Evolutionary conservation across 768 basidiomycete species (phyloP), one percentile per base, ranked within the genome.

Genomic region (Sistotremastrum suecicum): DNA sequence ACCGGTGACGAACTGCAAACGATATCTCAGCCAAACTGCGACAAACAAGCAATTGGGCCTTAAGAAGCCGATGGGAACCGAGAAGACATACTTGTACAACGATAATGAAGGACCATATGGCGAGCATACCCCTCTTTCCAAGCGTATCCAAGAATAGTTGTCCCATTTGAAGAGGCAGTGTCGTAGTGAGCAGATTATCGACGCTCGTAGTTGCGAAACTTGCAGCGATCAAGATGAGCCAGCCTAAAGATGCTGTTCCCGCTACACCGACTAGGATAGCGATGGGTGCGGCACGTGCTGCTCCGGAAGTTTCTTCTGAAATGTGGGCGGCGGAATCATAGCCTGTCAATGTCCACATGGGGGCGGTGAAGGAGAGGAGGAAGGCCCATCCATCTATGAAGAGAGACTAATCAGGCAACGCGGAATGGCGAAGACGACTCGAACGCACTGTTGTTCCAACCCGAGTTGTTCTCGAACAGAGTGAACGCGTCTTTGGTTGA

Each of bases 291-390:
- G 76, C 74, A 44, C 66, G 64, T 7, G 72, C 71, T 8, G 80
- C 82, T 40, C 75, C 74, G 3, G 80, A 63, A 1, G 75, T 74
- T 59, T 84, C 82, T 61, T 84, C 81, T 12, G 80, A 73, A 40
- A 84, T 76, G 51, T 83, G 81, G 30, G 78, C 80, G 5, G 82
- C 82, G 34, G 81, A 83, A 54, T 83, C 81, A 50, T 84, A 84
- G 49, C 81, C 82, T 2, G 82, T 83, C 46, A 84, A 60, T 3
- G 80, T 82, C 81, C 81, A 83, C 82, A 83, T 83, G 0, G 80
- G 78, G 1, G 82, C 66, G 0, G 80, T 81, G 55, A 84, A 83
- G 0, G 82, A 69, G 39, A 83, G 57, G 50, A 83, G 64, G 58
- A 83, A 83, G 1, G 80, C 78, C 80, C 80, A 83, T 9, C 75